A percentile compares a stretch with the other conserved stretches of the same genome.
These are phyloP conservation scores for Tetragonia tetragonoides DNA, from an alignment of 148 eudicot genomes.

Conservation along the genomic window DNA sequence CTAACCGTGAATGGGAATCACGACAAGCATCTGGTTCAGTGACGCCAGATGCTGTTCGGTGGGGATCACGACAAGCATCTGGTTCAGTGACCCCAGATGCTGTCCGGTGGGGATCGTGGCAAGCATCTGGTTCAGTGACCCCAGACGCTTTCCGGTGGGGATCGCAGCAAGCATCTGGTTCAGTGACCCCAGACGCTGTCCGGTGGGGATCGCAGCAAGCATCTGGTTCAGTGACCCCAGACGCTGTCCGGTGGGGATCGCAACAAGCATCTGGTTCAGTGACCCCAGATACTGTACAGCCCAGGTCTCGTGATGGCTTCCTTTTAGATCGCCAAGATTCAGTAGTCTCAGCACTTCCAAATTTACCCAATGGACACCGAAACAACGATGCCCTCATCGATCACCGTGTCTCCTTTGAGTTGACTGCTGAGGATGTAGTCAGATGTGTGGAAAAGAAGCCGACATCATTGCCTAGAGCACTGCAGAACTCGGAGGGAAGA, in stretches of 20 bases:
- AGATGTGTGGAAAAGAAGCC: constrained; percentile 81
- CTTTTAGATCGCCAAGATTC: constrained; percentile 50
- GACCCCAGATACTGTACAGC: constrained; percentile 61
- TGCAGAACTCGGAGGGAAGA: constrained; percentile 27
- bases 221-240: constrained; percentile 79
- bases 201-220: constrained; percentile 60
- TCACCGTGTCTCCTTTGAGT: constrained; percentile 82
- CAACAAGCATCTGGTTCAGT: constrained; percentile 66
- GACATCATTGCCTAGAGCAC: constrained; percentile 37
- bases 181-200: constrained; percentile 63
- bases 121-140: constrained; percentile 68
- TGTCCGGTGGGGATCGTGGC: constrained; percentile 47
- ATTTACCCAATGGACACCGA: constrained; percentile 34
- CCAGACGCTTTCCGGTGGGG: constrained; percentile 64
- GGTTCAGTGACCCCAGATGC: too few relatives aligned
- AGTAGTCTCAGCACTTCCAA: constrained; percentile 44
- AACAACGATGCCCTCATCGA: constrained; percentile 40
- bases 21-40: too few relatives aligned
- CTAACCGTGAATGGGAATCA: constrained; percentile 34
- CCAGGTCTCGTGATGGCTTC: constrained; percentile 40
- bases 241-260: constrained; percentile 52
- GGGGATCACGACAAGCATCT: too few relatives aligned
- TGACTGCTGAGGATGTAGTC: constrained; percentile 74
- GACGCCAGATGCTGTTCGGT: too few relatives aligned
- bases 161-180: constrained; percentile 67